Base-by-base conservation (phyloP, 495 filamentous ascomycete species). In the Chaetomium cochliodes region DNA sequence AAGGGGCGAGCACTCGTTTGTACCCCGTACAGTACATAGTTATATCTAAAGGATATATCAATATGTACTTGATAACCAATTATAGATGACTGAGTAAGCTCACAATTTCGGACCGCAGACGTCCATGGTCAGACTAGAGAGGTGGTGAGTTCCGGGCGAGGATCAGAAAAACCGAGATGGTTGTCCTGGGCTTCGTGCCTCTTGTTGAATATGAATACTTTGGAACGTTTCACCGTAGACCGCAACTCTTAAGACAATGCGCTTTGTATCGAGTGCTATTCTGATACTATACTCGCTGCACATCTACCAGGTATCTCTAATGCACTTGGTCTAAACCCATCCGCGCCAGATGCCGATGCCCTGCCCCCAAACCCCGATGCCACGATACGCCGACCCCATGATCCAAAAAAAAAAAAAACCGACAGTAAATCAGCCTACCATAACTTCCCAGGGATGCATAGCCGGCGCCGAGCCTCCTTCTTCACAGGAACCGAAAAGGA, bases 231-330 rank as follows among this genome's bases (percentile, higher is more conserved):
- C 15, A 16, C 13, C 11, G 41, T 44, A 44, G 13, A 44, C 41
- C 2, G 41, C 16, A 18, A 6, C 16, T 15, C 2, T 4, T 11
- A 44, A 44, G 41, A 44, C 15, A 44, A 44, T 44, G 41, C 41
- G 41, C 41, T 44, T 44, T 44, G 13, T 44, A 44, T 44, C 18
- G 13, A 16, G 41, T 44, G 16, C 18, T 44, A 18, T 44, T 44
- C 41, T 16, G 13, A 44, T 11, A 44, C 6, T 44, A 18, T 44
- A 44, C 41, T 44, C 9, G 20, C 11, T 20, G n/a, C 54, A 44
- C 42, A 1, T 28, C 30, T 46, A 46, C 22, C 8, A 58, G 55
- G 55, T 58, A 58, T 58, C 55, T 58, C 55, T 25, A 39, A 44
- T 58, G 37, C 22, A 33, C n/a, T 33, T 56, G 33, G 53, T 56